Evolutionary conservation across 2,329 filamentous ascomycete species (phyloP).

Genomic region (Aspergillus eucalypticola): DNA sequence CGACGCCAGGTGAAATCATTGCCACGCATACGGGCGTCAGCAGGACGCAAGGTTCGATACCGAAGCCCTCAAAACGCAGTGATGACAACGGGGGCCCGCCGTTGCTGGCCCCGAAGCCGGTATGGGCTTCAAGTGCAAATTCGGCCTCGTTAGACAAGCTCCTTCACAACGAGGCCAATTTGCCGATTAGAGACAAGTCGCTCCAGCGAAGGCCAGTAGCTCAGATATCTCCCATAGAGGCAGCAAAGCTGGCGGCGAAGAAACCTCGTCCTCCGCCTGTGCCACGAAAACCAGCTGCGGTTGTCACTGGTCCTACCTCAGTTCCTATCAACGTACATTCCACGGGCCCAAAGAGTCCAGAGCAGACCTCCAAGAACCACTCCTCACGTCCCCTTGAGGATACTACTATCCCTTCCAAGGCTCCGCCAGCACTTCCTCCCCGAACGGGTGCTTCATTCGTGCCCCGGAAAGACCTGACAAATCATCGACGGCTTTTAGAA

Average conservation of each 20-base stretch:
- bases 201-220: slow-evolving; percentile 16
- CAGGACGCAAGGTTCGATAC: slow-evolving; percentile 6
- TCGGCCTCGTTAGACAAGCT: slow-evolving; percentile 5
- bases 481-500: slow-evolving; percentile 12
- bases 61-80: slow-evolving; percentile 12
- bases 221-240: neutral
- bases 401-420: slow-evolving; percentile 17
- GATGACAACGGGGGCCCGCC: slow-evolving; percentile 18
- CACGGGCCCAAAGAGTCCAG: neutral
- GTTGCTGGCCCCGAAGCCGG: slow-evolving; percentile 27
- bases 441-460: slow-evolving; percentile 17
- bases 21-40: neutral
- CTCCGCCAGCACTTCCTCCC: slow-evolving; percentile 30
- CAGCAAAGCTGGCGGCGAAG: slow-evolving; percentile 11
- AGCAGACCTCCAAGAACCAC: slow-evolving; percentile 13
- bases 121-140: slow-evolving; percentile 19
- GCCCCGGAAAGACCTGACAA: slow-evolving; percentile 2
- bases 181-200: slow-evolving; percentile 1
- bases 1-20: slow-evolving; percentile 21
- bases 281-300: slow-evolving; percentile 15
- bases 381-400: slow-evolving; percentile 18
- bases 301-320: slow-evolving; percentile 2
- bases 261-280: slow-evolving; percentile 22
- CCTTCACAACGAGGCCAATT: slow-evolving; percentile 6
- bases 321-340: neutral